Conservation (phyloP, 2,329 filamentous ascomycete species). For the Sclerotiophoma versabilis region DNA sequence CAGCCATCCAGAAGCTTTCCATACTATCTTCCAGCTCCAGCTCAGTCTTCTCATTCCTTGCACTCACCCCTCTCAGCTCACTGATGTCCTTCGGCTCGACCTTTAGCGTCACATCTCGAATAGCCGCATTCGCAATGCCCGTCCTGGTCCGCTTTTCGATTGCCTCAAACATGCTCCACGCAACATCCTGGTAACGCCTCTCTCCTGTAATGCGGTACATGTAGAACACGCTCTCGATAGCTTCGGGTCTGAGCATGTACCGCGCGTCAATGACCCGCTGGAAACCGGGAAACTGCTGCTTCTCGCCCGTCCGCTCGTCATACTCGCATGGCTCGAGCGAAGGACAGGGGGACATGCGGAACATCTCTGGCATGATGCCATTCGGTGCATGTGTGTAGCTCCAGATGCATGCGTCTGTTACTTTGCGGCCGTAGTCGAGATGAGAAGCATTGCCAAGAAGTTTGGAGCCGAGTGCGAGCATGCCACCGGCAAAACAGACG, state of each 20-base stretch:
- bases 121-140: constrained; percentile 66
- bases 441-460: constrained; percentile 62
- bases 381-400: constrained; percentile 62
- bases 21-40: constrained; percentile 62
- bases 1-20: constrained; percentile 76
- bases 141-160: constrained; percentile 69
- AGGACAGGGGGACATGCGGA: constrained; percentile 57
- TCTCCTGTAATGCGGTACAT: constrained; percentile 76
- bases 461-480: constrained; percentile 69
- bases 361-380: constrained; percentile 66
- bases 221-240: constrained; percentile 78
- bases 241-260: constrained; percentile 72
- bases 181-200: constrained; percentile 67
- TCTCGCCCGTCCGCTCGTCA: constrained; percentile 27
- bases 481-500: constrained; percentile 72
- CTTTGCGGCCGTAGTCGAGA: constrained; percentile 59
- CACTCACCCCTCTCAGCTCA: constrained; percentile 7
- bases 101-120: constrained; percentile 59
- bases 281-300: constrained; percentile 56
- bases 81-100: not conserved
- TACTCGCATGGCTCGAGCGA: constrained; percentile 47
- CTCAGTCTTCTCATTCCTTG: constrained; percentile 36
- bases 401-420: constrained; percentile 69
- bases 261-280: constrained; percentile 61
- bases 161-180: constrained; percentile 74